phyloP scores from a whole-genome alignment of 345 rosid genomes.

The Heritiera littoralis region DNA sequence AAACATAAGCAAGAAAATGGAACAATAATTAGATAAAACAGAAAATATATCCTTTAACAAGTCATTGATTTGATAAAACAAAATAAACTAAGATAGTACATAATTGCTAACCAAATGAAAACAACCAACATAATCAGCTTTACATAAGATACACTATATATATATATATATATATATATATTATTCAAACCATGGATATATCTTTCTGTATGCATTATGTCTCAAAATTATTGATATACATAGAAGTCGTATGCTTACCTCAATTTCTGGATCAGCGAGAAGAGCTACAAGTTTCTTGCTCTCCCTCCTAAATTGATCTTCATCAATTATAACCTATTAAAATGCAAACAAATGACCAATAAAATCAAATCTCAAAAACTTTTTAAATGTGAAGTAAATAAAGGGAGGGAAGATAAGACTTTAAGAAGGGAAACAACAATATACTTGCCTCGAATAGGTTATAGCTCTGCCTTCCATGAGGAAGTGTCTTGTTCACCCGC shows the following conservation, averaged over 20 bases:
- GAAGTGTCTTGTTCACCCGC: conserved; percentile 77
- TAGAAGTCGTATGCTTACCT: conserved; percentile 50
- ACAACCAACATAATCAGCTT: background rate
- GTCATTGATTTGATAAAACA: background rate
- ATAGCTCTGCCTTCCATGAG: conserved; percentile 74
- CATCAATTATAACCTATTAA: conserved; percentile 62
- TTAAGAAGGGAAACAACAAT: conserved; percentile 20
- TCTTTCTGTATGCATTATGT: background rate
- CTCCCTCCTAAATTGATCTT: conserved; percentile 68
- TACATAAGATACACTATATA: background rate
- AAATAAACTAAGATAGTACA: background rate
- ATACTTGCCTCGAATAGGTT: conserved; percentile 74
- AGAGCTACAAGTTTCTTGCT: conserved; percentile 80
- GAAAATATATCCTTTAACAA: background rate
- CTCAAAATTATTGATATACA: background rate
- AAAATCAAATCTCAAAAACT: conserved; percentile 1
- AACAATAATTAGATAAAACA: background rate
- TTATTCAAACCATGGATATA: background rate
- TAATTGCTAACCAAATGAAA: background rate
- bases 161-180: background rate
- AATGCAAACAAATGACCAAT: conserved; percentile 18
- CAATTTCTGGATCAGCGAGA: conserved; percentile 89
- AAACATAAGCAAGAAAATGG: conserved; percentile 15
- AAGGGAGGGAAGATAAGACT: conserved; percentile 13
- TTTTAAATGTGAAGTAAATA: conserved; percentile 18